A percentile compares a stretch with the other conserved stretches of the same genome.
These are phyloP conservation scores for Candida tetrigidarum DNA, from an alignment of 1,139 yeast genomes.

Conservation along the genomic window DNA sequence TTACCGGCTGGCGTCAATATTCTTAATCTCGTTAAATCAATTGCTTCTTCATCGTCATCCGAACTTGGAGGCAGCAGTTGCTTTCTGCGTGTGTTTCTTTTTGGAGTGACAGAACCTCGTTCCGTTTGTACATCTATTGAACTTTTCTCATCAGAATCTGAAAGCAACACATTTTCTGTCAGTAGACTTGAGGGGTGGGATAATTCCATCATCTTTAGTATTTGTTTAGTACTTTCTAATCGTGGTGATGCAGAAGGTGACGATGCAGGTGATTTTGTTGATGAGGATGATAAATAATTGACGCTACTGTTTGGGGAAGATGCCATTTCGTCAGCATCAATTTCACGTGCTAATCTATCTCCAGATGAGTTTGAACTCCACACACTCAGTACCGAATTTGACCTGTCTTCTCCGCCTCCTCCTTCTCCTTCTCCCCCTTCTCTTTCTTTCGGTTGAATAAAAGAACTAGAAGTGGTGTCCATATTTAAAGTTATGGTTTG, in stretches of 20 bases:
- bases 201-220: slow-evolving; percentile 6
- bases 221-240: slow-evolving; percentile 9
- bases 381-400: slow-evolving; percentile 2
- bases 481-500: not conserved
- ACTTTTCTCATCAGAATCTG: slow-evolving; percentile 44
- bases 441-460: slow-evolving; percentile 1
- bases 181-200: slow-evolving; percentile 1
- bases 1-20: not conserved
- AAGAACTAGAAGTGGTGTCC: not conserved
- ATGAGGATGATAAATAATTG: slow-evolving; percentile 7
- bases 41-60: slow-evolving; percentile 18
- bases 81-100: slow-evolving; percentile 6
- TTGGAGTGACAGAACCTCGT: slow-evolving; percentile 5
- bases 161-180: slow-evolving; percentile 38
- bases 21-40: slow-evolving; percentile 8
- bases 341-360: slow-evolving; percentile 1
- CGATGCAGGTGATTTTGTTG: slow-evolving; percentile 12
- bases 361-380: not conserved
- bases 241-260: slow-evolving; percentile 26
- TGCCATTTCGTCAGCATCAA: not conserved
- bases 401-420: not conserved
- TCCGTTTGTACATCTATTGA: slow-evolving; percentile 26
- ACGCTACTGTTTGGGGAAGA: slow-evolving; percentile 13
- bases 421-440: too few species aligned
- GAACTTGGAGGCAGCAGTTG: slow-evolving; percentile 10